phyloP scores from a whole-genome alignment of 2,329 filamentous ascomycete species.

The Anthostomella pinea region DNA sequence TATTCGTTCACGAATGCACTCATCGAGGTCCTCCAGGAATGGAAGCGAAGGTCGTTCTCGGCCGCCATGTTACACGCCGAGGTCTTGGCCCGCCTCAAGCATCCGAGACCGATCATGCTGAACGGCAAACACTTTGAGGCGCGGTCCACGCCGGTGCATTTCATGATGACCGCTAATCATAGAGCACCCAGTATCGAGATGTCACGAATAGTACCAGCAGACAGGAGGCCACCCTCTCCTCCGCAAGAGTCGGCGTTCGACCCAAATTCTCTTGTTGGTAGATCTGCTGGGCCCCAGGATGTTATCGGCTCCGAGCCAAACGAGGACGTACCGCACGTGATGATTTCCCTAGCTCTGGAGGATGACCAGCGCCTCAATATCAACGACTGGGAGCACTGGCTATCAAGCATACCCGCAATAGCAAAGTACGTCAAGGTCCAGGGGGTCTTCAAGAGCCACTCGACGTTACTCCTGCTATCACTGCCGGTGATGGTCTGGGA shows the following conservation, averaged over 20 bases:
- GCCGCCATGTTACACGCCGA: slow-evolving; percentile 61
- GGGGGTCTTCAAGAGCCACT: slow-evolving; percentile 60
- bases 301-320: slow-evolving; percentile 43
- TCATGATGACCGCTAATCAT: slow-evolving; percentile 62
- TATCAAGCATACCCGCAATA: slow-evolving; percentile 52
- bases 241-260: slow-evolving; percentile 27
- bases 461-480: slow-evolving; percentile 55
- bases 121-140: slow-evolving; percentile 58
- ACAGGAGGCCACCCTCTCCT: slow-evolving; percentile 37
- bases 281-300: slow-evolving; percentile 26
- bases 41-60: slow-evolving; percentile 53
- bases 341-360: slow-evolving; percentile 59
- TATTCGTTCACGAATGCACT: slow-evolving; percentile 59
- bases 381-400: slow-evolving; percentile 59
- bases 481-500: slow-evolving; percentile 61
- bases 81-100: slow-evolving; percentile 57
- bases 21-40: slow-evolving; percentile 58
- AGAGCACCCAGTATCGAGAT: slow-evolving; percentile 58
- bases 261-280: slow-evolving; percentile 26
- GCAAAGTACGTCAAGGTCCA: slow-evolving; percentile 61
- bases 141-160: slow-evolving; percentile 58
- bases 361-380: slow-evolving; percentile 55
- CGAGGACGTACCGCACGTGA: slow-evolving; percentile 56
- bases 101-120: slow-evolving; percentile 54
- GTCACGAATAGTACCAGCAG: slow-evolving; percentile 36